Evolutionary conservation across 768 basidiomycete genomes (phyloP), one percentile per base, ranked within the genome.

Genomic region (Suillus placidus): DNA sequence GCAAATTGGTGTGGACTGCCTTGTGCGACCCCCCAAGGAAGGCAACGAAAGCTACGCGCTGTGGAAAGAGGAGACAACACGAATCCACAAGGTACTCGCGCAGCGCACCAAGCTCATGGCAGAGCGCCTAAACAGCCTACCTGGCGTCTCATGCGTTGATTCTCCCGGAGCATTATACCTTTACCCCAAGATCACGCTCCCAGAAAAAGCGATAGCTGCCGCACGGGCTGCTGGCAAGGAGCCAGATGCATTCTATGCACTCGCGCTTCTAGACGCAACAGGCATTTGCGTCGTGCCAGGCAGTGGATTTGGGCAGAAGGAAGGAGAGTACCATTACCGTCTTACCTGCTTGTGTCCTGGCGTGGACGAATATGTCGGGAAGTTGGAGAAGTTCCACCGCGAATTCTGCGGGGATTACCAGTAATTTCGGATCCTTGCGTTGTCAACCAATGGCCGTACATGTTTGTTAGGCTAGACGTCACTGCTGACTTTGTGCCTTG

Each of bases 261-360:
- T 97, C 43, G 86, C 84, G 69, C 76, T 99, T 60, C 83, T 99
- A 61, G 94, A 97, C 67, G 84, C 85, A 76, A 95, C 94, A 0
- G 95, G 95, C 6, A 97, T 99, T 68, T 97, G 95, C 72, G 92
- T 93, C 26, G 93, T 98, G 6, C 93, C 95, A 6, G 97, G 97
- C 0, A 90, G 88, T 57, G 97, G 97, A 1, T 99, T 99, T 75
- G 96, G 96, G 6, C 96, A 98, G 81, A 90, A 85, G 78, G 88
- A 91, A 60, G 94, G 92, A 32, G 91, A 95, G 72, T 89, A 88
- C 79, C 97, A 99, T 78, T 91, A 97, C 74, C 82, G 97, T 42
- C 79, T 98, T 75, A 99, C 97, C 9, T 97, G 97, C 71, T 80
- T 99, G 69, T 97, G 95, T 72, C 95, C 95, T 3, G 94, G 94